Conservation (phyloP, 331 rosid genomes). For the Malus hybrid region DNA sequence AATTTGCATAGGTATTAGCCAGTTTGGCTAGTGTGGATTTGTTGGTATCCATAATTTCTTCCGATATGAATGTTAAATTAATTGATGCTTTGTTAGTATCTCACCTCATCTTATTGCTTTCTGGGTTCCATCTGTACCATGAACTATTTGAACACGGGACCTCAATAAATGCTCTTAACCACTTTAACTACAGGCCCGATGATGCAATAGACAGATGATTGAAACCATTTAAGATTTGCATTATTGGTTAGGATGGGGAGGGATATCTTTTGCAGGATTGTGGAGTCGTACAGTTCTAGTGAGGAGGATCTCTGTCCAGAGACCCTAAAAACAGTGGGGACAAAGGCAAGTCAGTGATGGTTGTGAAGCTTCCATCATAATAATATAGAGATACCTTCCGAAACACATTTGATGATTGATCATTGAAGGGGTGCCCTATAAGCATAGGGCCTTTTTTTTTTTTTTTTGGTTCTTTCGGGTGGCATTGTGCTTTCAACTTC, state of each 20-base stretch:
- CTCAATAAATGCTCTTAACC: no score
- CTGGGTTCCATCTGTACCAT: background rate
- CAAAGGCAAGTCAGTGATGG: conserved; percentile 6
- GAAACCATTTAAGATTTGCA: background rate
- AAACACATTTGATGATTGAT: conserved; percentile 5
- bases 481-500: background rate
- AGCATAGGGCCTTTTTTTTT: background rate
- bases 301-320: background rate
- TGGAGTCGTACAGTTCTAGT: background rate
- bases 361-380: conserved; percentile 5
- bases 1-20: conserved; percentile 7
- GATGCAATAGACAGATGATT: no score
- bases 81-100: background rate
- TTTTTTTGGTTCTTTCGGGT: no score
- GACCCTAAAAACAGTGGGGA: conserved; percentile 10
- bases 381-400: background rate
- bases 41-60: background rate
- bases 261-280: background rate
- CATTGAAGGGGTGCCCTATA: conserved; percentile 1
- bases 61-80: background rate
- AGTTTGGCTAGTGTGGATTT: conserved; percentile 10
- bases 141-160: no score
- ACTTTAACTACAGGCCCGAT: no score
- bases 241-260: background rate
- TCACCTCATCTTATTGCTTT: background rate